Conservation (phyloP, 2,329 filamentous ascomycete species). For the Fusarium redolens region DNA sequence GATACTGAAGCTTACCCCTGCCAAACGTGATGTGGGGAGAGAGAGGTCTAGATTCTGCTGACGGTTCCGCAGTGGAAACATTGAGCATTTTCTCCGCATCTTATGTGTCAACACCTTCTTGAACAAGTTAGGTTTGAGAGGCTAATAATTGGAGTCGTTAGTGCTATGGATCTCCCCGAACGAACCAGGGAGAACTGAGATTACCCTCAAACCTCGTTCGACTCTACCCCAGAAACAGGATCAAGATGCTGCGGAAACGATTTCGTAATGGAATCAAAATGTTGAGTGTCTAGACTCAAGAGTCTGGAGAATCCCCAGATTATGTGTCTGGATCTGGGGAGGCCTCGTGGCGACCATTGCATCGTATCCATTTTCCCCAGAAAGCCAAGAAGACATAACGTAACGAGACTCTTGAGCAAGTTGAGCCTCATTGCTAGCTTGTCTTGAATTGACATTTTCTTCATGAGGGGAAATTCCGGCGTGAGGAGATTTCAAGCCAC, state of each 20-base stretch:
- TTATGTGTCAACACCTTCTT: slow-evolving; percentile 31
- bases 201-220: slow-evolving; percentile 13
- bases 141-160: slow-evolving; percentile 38
- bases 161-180: slow-evolving; percentile 23
- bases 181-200: slow-evolving; percentile 21
- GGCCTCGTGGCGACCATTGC: slow-evolving; percentile 21
- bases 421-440: slow-evolving; percentile 24
- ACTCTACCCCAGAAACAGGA: slow-evolving; percentile 33
- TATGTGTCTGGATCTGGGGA: slow-evolving; percentile 18
- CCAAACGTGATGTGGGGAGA: slow-evolving; percentile 2
- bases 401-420: slow-evolving; percentile 9
- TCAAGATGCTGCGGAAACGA: slow-evolving; percentile 24
- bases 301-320: slow-evolving; percentile 37
- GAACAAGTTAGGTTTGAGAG: slow-evolving; percentile 21
- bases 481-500: slow-evolving; percentile 29
- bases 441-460: background rate
- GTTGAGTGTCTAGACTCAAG: slow-evolving; percentile 26
- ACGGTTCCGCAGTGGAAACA: slow-evolving; percentile 35
- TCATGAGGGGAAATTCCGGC: slow-evolving; percentile 29
- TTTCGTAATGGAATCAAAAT: slow-evolving; percentile 37
- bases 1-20: background rate
- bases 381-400: slow-evolving; percentile 32
- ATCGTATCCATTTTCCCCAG: slow-evolving; percentile 35
- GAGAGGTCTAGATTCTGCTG: slow-evolving; percentile 32
- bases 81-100: slow-evolving; percentile 30